These are phyloP conservation scores for Borovskyia barvae DNA, from an alignment of 208 protist species.

Conservation along the genomic window DNA sequence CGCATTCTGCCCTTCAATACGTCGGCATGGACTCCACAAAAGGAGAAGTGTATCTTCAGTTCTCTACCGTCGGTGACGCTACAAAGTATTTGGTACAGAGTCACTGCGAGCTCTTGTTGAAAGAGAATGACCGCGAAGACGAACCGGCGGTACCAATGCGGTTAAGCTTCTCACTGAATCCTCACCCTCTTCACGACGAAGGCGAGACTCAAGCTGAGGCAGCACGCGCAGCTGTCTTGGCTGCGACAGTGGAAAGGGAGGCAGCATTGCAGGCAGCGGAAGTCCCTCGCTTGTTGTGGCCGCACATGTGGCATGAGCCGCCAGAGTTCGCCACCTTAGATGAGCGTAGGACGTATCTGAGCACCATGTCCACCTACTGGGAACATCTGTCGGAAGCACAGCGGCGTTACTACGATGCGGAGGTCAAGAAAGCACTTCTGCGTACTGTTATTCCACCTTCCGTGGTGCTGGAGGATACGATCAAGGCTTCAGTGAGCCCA, in stretches of 20 bases:
- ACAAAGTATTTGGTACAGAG: slow-evolving; percentile 48
- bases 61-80: slow-evolving; percentile 47
- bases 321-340: slow-evolving; percentile 36
- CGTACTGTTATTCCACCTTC: background rate
- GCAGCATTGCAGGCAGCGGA: slow-evolving; percentile 5
- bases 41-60: slow-evolving; percentile 29
- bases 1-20: slow-evolving; percentile 1
- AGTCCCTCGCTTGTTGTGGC: slow-evolving; percentile 36
- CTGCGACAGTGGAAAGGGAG: background rate
- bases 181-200: slow-evolving; percentile 6
- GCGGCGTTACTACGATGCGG: slow-evolving; percentile 76
- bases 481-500: too few relatives aligned
- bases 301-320: slow-evolving; percentile 46
- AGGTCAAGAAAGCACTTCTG: slow-evolving; percentile 51
- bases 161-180: slow-evolving; percentile 16
- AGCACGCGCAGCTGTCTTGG: slow-evolving; percentile 1
- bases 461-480: too few relatives aligned
- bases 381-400: slow-evolving; percentile 57
- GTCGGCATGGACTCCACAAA: slow-evolving; percentile 4
- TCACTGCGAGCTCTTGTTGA: slow-evolving; percentile 40
- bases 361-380: slow-evolving; percentile 66
- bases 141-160: slow-evolving; percentile 1
- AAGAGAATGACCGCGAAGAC: slow-evolving; percentile 24
- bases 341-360: slow-evolving; percentile 55
- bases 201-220: slow-evolving; percentile 8